Conservation (phyloP, 495 filamentous ascomycete species). For the Lasiosphaeria miniovina region DNA sequence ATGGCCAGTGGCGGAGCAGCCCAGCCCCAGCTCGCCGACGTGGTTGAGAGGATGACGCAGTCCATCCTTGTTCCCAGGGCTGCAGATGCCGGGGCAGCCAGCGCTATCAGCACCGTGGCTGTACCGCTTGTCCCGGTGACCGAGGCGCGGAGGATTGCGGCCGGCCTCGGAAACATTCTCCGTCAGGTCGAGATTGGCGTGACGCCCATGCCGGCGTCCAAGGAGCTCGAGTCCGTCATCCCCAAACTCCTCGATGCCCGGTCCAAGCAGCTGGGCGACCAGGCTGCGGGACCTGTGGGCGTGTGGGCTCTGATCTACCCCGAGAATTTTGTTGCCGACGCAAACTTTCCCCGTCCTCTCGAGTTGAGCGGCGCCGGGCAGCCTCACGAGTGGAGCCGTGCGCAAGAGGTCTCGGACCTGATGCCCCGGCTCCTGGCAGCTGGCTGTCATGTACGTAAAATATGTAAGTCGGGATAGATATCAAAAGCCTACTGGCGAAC, state of each 20-base stretch:
- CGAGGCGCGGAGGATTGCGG: constrained; percentile 57
- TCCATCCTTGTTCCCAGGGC: constrained; percentile 14
- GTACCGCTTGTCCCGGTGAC: constrained; percentile 65
- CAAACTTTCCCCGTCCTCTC: background rate
- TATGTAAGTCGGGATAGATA: constrained; percentile 41
- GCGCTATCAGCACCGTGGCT: constrained; percentile 20
- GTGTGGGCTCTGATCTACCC: constrained; percentile 77
- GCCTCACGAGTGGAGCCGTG: constrained; percentile 8
- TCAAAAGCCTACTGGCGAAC: background rate
- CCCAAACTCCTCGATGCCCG: constrained; percentile 53
- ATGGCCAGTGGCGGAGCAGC: constrained; percentile 14
- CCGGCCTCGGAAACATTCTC: constrained; percentile 80
- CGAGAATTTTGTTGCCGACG: constrained; percentile 10
- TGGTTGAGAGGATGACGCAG: constrained; percentile 28
- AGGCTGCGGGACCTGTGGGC: constrained; percentile 47
- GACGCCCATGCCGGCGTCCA: constrained; percentile 62
- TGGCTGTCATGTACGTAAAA: constrained; percentile 59
- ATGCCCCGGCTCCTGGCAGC: constrained; percentile 30
- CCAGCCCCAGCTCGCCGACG: constrained; percentile 13
- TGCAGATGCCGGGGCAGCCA: background rate
- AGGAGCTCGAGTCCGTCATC: constrained; percentile 68
- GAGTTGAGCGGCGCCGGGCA: background rate
- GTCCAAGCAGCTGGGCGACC: constrained; percentile 6
- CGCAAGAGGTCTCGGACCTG: constrained; percentile 6
- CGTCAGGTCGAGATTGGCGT: constrained; percentile 57